phyloP scores from a whole-genome alignment of 2,329 filamentous ascomycete genomes.

The Pseudogymnoascus destructans region DNA sequence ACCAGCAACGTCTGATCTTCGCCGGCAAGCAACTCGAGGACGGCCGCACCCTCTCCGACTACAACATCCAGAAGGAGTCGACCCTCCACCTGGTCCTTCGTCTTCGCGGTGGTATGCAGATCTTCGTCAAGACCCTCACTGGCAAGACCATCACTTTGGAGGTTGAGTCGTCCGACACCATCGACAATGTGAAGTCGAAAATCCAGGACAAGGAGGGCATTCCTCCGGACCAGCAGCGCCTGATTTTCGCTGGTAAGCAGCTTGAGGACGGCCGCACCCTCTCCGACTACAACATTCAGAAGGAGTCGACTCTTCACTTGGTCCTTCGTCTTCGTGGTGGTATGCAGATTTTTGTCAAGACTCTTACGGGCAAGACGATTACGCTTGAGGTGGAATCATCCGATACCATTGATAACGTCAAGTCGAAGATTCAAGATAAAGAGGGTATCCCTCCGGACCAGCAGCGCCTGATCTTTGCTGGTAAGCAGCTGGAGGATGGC shows the following conservation, averaged over 20 bases:
- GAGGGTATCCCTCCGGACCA: slow-evolving; percentile 60
- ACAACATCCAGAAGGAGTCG: slow-evolving; percentile 92
- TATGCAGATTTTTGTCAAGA: slow-evolving; percentile 66
- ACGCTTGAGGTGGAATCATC: slow-evolving; percentile 55
- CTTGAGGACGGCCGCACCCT: slow-evolving; percentile 84
- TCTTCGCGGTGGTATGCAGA: slow-evolving; percentile 82
- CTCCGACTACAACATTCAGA: slow-evolving; percentile 94
- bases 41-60: slow-evolving; percentile 27
- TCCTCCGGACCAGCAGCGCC: slow-evolving; percentile 83
- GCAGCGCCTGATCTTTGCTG: slow-evolving; percentile 57
- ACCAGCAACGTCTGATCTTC: slow-evolving; percentile 59
- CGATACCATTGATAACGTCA: slow-evolving; percentile 59
- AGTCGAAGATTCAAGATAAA: slow-evolving; percentile 60
- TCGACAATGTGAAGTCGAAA: slow-evolving; percentile 90
- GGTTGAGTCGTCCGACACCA: slow-evolving; percentile 79
- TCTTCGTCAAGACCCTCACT: slow-evolving; percentile 76
- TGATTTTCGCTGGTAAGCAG: slow-evolving; percentile 91
- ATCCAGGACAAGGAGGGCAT: slow-evolving; percentile 92
- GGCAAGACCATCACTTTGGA: slow-evolving; percentile 93
- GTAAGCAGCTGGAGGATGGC: slow-evolving; percentile 62
- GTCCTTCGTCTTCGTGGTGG: slow-evolving; percentile 72
- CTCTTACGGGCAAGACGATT: slow-evolving; percentile 56
- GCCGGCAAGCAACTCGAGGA: no score
- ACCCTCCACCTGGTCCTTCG: slow-evolving; percentile 78
- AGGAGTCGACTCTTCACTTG: slow-evolving; percentile 70